Base-by-base conservation (phyloP, 495 filamentous ascomycete genomes). In the Penicillium herquei region DNA sequence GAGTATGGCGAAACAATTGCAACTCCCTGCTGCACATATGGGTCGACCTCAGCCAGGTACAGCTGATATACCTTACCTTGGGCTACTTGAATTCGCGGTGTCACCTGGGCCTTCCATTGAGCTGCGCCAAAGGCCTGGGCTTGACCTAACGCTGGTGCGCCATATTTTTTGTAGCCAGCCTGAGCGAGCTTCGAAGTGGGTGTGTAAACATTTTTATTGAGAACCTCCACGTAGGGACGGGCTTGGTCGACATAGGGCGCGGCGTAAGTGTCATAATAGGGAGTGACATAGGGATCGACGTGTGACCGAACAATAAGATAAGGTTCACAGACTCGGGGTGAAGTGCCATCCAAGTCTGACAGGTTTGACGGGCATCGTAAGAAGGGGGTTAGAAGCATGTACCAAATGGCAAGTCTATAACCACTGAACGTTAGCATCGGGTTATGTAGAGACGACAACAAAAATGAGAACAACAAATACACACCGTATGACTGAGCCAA, bases 181-280 rank as follows among this genome's bases (percentile, higher is more conserved):
- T 84, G 87, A 10, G 85, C 82, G 51, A 91, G 80, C 9, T 70
- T 75, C 21, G 83, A 79, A 10, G 79, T 78, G 7, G 90, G 94
- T 4, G 81, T 78, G 62, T 88, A 85, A 12, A 95, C 75, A 18
- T 78, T 72, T 50, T 83, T 70, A 56, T 94, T 83, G 57, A 92
- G 67, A 2, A 78, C 75, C 11, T 84, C 61, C 58, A 88, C 84
- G 67, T 96, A 95, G 0, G 92, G 92, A 33, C 82, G 81, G 26
- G 81, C 87, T 21, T 81, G 63, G n/a, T 91, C 83, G 46, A 96
- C 83, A 61, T 96, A 91, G 11, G 89, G 91, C 2, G 87, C 88
- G 6, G 86, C 86, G 62, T 96, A 96, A 33, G 79, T 64, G 55
- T 92, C 76, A 67, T 96, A 98, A 73, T 96, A 97, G 18, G 95